Conservation (phyloP, 192 early-diverging fungal genomes). For the Backusella mclennaniae region DNA sequence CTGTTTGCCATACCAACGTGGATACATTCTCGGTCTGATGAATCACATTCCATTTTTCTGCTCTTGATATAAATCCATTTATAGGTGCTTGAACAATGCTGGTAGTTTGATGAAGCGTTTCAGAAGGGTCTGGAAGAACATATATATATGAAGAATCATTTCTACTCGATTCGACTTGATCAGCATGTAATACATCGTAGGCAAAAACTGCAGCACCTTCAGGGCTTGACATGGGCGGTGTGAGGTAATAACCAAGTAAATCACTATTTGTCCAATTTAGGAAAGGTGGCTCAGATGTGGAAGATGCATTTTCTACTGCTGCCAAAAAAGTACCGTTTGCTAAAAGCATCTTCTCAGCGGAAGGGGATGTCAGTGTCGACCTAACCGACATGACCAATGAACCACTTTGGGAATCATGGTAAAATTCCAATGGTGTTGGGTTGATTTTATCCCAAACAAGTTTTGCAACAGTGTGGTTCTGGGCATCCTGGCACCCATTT, state of each 20-base stretch:
- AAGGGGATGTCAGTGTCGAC: neutral
- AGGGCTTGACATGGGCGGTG: neutral
- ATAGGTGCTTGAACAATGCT: neutral
- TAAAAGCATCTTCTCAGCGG: neutral
- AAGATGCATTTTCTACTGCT: neutral
- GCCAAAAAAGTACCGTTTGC: neutral
- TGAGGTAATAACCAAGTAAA: neutral
- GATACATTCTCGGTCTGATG: neutral
- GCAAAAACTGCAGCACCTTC: neutral
- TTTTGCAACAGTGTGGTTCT: neutral
- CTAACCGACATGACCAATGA: neutral
- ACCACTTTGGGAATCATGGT: neutral
- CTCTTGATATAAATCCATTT: neutral
- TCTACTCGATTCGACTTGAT: neutral
- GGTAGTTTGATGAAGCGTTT: neutral
- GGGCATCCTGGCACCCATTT: neutral
- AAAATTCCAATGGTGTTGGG: neutral
- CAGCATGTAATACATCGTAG: neutral
- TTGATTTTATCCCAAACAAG: neutral
- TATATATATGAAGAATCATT: neutral
- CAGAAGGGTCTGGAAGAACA: neutral
- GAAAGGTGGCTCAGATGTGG: neutral
- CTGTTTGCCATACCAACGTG: neutral
- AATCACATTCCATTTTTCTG: neutral
- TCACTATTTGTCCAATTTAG: neutral